phyloP scores from a whole-genome alignment of 2,329 filamentous ascomycete genomes.

The Ophiostoma sp. region DNA sequence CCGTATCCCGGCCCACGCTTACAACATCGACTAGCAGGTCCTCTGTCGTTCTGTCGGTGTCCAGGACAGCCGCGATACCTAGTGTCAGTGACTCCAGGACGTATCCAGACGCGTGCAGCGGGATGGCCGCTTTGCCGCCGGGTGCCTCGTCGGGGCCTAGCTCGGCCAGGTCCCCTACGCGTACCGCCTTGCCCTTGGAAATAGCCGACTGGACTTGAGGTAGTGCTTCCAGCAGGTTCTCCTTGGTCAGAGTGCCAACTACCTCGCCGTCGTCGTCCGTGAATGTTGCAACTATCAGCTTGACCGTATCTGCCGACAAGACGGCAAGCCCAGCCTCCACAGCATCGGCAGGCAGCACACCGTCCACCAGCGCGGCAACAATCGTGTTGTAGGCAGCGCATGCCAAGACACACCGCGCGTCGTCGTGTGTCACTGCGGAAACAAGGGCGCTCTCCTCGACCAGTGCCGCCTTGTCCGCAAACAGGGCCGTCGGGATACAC shows the following conservation, averaged over 20 bases:
- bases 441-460: constrained; percentile 35
- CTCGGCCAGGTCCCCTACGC: constrained; percentile 31
- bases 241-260: neutral
- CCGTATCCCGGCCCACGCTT: constrained; percentile 41
- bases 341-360: constrained; percentile 29
- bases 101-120: constrained; percentile 35
- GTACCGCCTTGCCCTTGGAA: constrained; percentile 29
- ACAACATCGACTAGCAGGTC: constrained; percentile 45
- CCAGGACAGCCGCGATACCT: constrained; percentile 40
- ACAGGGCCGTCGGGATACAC: constrained; percentile 42
- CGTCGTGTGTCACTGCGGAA: constrained; percentile 39
- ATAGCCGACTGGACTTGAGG: constrained; percentile 27
- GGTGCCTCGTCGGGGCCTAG: constrained; percentile 29
- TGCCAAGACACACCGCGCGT: constrained; percentile 34
- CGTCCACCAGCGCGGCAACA: constrained; percentile 33
- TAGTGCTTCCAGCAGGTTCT: neutral
- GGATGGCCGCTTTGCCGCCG: constrained; percentile 25
- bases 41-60: constrained; percentile 35
- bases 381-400: constrained; percentile 41
- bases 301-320: neutral
- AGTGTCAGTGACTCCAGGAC: constrained; percentile 41
- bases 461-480: constrained; percentile 31
- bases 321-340: constrained; percentile 29
- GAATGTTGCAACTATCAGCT: neutral
- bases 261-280: neutral